Percentiles rank a stretch among this genome's conserved stretches.
These are phyloP conservation scores for Hortiboletus campestris DNA, from an alignment of 768 basidiomycete species.

Conservation along the genomic window DNA sequence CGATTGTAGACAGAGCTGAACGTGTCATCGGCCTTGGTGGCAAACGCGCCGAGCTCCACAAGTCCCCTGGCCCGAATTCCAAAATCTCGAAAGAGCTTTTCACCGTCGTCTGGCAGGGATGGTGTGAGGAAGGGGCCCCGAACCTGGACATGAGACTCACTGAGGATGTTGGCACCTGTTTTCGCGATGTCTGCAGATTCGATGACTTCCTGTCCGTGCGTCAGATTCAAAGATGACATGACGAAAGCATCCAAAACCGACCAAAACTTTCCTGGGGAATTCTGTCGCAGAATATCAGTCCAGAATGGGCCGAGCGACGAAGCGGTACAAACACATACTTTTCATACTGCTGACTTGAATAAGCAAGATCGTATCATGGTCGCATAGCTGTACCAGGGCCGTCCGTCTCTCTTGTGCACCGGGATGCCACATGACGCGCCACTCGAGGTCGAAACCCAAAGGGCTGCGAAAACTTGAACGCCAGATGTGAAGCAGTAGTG, in stretches of 20 bases:
- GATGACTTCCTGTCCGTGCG: constrained; percentile 39
- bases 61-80: constrained; percentile 41
- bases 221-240: not conserved
- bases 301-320: not conserved
- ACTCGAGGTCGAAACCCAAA: constrained; percentile 53
- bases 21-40: constrained; percentile 36
- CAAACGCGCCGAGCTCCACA: constrained; percentile 47
- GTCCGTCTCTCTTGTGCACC: constrained; percentile 35
- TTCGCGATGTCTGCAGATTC: constrained; percentile 41
- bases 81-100: constrained; percentile 47
- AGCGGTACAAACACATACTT: constrained; percentile 27
- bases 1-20: constrained; percentile 36
- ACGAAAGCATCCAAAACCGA: constrained; percentile 11
- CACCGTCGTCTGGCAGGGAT: constrained; percentile 41
- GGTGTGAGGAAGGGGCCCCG: not conserved
- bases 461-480: constrained; percentile 30
- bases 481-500: not conserved
- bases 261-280: constrained; percentile 43
- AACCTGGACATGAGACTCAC: constrained; percentile 29
- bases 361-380: constrained; percentile 42
- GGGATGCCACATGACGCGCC: constrained; percentile 38
- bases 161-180: constrained; percentile 47
- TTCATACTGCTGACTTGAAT: constrained; percentile 50
- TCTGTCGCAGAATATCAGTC: constrained; percentile 25
- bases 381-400: constrained; percentile 47